Conservation (phyloP, 805 yeast genomes). For the Cyberlindnera euphorbiiphila region DNA sequence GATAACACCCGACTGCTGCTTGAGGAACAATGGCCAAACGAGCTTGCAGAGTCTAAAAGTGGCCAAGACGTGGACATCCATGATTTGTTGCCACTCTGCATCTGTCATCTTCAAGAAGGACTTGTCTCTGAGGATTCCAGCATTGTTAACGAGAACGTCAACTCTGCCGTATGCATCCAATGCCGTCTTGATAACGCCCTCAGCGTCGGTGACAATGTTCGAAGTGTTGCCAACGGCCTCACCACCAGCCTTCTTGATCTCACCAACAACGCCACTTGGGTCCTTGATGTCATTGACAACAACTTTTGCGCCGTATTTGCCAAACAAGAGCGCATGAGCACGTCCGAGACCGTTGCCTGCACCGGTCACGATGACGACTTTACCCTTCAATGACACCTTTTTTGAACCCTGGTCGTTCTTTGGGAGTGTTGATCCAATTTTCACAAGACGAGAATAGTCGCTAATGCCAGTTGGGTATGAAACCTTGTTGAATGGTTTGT, state of each 20-base stretch:
- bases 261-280: constrained; percentile 69
- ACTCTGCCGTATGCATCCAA: constrained; percentile 73
- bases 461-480: constrained; percentile 71
- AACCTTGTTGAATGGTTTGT: constrained; percentile 47
- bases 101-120: constrained; percentile 83
- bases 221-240: constrained; percentile 79
- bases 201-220: constrained; percentile 75
- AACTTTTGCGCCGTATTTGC: constrained; percentile 90
- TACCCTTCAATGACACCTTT: constrained; percentile 62
- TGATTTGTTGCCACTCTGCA: constrained; percentile 76
- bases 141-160: constrained; percentile 85
- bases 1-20: constrained; percentile 77
- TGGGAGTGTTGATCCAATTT: constrained; percentile 47
- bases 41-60: constrained; percentile 78
- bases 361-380: constrained; percentile 91
- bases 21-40: constrained; percentile 86
- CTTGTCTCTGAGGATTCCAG: constrained; percentile 90
- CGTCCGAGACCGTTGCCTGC: constrained; percentile 94
- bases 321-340: constrained; percentile 81
- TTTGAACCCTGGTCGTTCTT: constrained; percentile 55
- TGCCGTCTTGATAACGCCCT: constrained; percentile 73
- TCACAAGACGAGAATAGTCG: constrained; percentile 62
- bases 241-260: constrained; percentile 69
- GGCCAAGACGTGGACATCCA: constrained; percentile 78
- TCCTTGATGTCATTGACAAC: constrained; percentile 87